phyloP scores from a whole-genome alignment of 177 flowering plant species.

The Vitis hybrid region DNA sequence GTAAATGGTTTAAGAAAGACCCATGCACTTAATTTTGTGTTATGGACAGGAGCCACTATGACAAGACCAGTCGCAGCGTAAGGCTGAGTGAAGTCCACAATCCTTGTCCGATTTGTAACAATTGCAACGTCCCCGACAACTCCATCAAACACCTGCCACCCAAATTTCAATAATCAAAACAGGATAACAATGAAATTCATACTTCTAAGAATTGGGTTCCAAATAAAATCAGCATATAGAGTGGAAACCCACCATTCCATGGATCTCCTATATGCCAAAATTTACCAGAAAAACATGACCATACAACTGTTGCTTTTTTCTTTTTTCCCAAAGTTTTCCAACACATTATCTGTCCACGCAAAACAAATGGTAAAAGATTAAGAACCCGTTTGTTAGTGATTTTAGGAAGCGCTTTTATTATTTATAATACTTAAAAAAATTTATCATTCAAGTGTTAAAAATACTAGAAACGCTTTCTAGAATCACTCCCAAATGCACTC shows the following conservation, averaged over 20 bases:
- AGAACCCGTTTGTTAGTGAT: too few species aligned
- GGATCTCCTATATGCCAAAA: background rate
- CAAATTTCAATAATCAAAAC: slow-evolving; percentile 2
- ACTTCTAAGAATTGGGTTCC: background rate
- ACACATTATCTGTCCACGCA: background rate
- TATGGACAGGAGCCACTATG: slow-evolving; percentile 51
- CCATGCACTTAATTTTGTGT: slow-evolving; percentile 63
- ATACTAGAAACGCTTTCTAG: too few species aligned
- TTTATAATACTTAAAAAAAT: too few species aligned
- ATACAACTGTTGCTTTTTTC: too few species aligned
- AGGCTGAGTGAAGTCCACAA: slow-evolving; percentile 85
- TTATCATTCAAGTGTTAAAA: too few species aligned
- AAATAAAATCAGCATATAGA: background rate
- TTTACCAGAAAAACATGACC: background rate
- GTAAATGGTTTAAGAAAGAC: slow-evolving; percentile 80
- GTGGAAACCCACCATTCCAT: background rate
- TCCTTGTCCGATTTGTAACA: slow-evolving; percentile 61
- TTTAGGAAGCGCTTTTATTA: too few species aligned
- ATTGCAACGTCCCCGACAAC: slow-evolving; percentile 84
- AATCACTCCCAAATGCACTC: too few species aligned
- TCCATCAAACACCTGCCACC: slow-evolving; percentile 61
- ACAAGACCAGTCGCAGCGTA: slow-evolving; percentile 67
- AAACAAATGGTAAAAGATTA: background rate
- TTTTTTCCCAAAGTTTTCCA: too few species aligned
- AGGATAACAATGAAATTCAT: background rate